A percentile compares a stretch with the other conserved stretches of the same genome.
Evolutionary conservation across 108 stramenopile genomes (phyloP).

Genomic region (Skeletonema potamos): DNA sequence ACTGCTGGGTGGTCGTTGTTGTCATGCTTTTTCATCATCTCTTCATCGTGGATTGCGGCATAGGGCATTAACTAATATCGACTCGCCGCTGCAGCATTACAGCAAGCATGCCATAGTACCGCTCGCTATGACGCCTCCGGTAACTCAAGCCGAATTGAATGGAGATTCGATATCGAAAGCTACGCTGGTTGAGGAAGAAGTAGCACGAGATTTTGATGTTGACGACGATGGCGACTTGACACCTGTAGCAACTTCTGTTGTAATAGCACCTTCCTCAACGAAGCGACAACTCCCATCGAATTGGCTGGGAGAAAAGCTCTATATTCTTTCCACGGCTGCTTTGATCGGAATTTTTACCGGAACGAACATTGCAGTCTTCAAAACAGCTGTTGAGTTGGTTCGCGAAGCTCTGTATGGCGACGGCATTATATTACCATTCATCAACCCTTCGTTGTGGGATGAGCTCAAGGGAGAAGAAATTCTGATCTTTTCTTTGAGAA

Average conservation of each 20-base stretch:
- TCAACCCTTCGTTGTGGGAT: conserved; percentile 7
- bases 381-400: conserved; percentile 64
- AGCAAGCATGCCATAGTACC: background rate
- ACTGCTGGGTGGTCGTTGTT: background rate
- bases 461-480: conserved; percentile 3
- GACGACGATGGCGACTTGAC: background rate
- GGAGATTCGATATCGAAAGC: background rate
- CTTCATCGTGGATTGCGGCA: background rate
- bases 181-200: background rate
- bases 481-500: conserved; percentile 6
- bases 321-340: conserved; percentile 54
- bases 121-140: background rate
- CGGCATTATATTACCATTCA: conserved; percentile 14
- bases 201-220: background rate
- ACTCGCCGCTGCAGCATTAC: too few species aligned
- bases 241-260: background rate
- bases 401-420: conserved; percentile 53
- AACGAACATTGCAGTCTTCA: conserved; percentile 65
- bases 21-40: background rate
- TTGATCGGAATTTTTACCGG: conserved; percentile 69
- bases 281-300: conserved; percentile 25
- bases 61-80: too few species aligned
- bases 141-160: conserved; percentile 1
- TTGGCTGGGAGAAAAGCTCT: conserved; percentile 46
- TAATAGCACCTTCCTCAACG: background rate